Base-by-base conservation (phyloP, 1,284 basidiomycete genomes). In the Irpex rosettiformis region DNA sequence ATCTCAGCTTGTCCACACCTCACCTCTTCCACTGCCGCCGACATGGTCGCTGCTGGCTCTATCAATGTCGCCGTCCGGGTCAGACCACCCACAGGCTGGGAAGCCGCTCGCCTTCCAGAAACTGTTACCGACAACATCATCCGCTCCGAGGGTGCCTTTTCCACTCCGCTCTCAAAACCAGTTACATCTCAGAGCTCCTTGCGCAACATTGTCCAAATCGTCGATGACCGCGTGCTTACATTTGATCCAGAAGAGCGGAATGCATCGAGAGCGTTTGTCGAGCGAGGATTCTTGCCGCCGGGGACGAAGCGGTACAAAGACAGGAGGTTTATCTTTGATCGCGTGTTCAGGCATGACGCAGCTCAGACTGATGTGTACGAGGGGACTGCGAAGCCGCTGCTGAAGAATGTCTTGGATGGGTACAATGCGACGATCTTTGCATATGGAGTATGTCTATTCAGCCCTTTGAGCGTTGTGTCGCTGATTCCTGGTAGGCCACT, bases 351-450 rank as follows among this genome's bases (percentile, higher is more conserved):
- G 63, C 84, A 88, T 69, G 83, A 89, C 42, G 83, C 91, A 25
- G 79, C 77, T 18, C 96, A 98, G 73, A 82, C 85, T 62, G 90
- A 94, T 60, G 91, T 98, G 8, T 98, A 94, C 69, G 86, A 88
- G 65, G 78, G 85, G 55, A 96, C 94, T 3, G 84, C 93, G 10
- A 88, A 89, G 68, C 93, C 93, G 30, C 77, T 98, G 47, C 77
- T 98, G 21, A 80, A 84, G 61, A 88, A 91, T 37, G 77, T 98
- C 16, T 76, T 98, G 60, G 90, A 96, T 66, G 96, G 96, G n/a
- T 98, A 86, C 75, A 97, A 98, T 67, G 91, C 94, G 30, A 98
- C 96, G 5, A 91, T 96, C 6, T 98, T 98, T 78, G 96, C 96
- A 2, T 97, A 98, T 72, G 96, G 96, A 40, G 95, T 98, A 72